Evolutionary conservation across 306 rosid species (phyloP).

Genomic region (Cucurbita ficifolia): DNA sequence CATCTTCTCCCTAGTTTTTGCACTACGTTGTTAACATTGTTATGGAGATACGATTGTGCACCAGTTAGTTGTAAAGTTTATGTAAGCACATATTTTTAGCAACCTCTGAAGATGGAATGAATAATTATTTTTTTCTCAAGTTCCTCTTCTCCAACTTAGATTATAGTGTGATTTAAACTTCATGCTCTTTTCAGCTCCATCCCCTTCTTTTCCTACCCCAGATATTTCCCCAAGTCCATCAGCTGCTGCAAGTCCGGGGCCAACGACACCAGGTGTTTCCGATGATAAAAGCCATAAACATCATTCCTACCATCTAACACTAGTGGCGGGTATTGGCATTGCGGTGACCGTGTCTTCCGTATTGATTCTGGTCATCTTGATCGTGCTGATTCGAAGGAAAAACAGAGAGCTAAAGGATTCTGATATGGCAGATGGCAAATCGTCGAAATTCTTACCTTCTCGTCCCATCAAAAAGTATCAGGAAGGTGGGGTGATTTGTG

Average conservation of each 20-base stretch:
- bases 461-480: conserved; percentile 51
- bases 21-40: not conserved
- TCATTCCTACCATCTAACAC: conserved; percentile 52
- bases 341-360: conserved; percentile 63
- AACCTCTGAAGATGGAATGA: not conserved
- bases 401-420: conserved; percentile 57
- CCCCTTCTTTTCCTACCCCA: conserved; percentile 42
- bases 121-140: not conserved
- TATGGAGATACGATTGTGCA: not conserved
- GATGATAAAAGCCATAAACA: conserved; percentile 34
- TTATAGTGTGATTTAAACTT: not conserved
- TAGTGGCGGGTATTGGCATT: conserved; percentile 65
- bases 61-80: not conserved
- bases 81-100: not conserved
- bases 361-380: conserved; percentile 50
- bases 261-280: conserved; percentile 32
- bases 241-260: conserved; percentile 62
- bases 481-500: conserved; percentile 42
- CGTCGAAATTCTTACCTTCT: conserved; percentile 42
- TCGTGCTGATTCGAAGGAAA: conserved; percentile 69
- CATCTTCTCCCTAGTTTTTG: not conserved
- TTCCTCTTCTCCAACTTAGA: not conserved
- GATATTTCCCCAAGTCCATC: conserved; percentile 60
- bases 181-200: conserved; percentile 42
- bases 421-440: conserved; percentile 28